Base-by-base conservation (phyloP, 2,329 filamentous ascomycete genomes). In the Calonectria multiphialidica region DNA sequence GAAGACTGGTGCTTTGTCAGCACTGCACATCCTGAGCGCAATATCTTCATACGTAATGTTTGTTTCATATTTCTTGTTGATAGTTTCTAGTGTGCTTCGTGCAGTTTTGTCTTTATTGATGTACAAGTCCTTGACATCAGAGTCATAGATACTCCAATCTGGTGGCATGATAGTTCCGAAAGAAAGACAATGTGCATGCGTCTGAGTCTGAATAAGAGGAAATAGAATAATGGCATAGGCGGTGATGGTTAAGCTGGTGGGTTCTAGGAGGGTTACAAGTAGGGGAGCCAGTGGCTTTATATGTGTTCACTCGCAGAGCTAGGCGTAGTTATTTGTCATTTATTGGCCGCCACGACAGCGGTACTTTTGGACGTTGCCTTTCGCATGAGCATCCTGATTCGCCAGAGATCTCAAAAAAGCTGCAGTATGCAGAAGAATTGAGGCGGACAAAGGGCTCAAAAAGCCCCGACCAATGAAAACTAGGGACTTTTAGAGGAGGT, bases 401-500 rank as follows among this genome's bases (percentile, higher is more conserved):
- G 53, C 18, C 13, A 6, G n/a, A 16, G 12, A 23, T 16, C 13
- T 3, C 18, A 5, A 10, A 16, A 35, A 55, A 35, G 30, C 21
- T 40, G n/a, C 53, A n/a, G 8, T 16, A 21, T 10, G n/a, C 13
- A 5, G 7, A 7, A 12, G 9, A 21, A 9, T 30, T 37, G 33
- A 57, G 53, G 33, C n/a, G 10, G 9, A 4, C 53, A 16, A 37
- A n/a, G n/a, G 6, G 18, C 30, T 7, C 1, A 35, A 15, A 21
- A 23, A 3, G 5, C 7, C 6, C 8, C 6, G 33, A n/a, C 53
- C 53, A 57, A 57, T 57, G 16, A 57, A 37, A 55, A 35, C 33
- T 2, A 16, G n/a, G 53, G 13, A 57, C 53, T 57, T 57, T 57
- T 57, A 37, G 53, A 23, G 21, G 33, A 57, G 18, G 53, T 21